phyloP scores from a whole-genome alignment of 208 protist genomes.

The Leishmania amazonensis region DNA sequence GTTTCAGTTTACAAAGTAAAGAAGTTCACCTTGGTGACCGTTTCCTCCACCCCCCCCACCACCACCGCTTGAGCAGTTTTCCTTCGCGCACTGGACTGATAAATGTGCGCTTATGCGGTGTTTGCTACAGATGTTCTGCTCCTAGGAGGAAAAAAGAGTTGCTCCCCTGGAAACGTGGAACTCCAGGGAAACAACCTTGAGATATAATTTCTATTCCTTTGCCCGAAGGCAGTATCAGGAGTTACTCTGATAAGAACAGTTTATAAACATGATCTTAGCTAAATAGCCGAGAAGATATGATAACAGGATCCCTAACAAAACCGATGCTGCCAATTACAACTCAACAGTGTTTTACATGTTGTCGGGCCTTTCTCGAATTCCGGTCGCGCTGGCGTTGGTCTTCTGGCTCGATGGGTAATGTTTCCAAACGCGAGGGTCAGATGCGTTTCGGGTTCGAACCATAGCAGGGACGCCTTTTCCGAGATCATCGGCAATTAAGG shows the following conservation, averaged over 20 bases:
- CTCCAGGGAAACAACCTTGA: constrained; percentile 61
- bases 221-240: constrained; percentile 75
- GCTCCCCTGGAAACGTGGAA: constrained; percentile 62
- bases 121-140: neutral
- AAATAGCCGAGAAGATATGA: constrained; percentile 86
- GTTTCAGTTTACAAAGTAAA: no score
- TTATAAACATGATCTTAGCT: constrained; percentile 93
- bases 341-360: neutral
- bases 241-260: constrained; percentile 92
- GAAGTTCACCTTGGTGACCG: no score
- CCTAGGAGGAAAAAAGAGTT: constrained; percentile 11
- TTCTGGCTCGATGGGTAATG: no score
- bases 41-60: no score
- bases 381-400: neutral
- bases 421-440: no score
- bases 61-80: no score
- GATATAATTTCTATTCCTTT: constrained; percentile 56
- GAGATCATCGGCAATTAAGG: rapidly evolving
- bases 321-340: rapidly evolving
- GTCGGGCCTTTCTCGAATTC: rapidly evolving
- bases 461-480: neutral
- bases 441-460: neutral
- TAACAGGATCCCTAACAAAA: rapidly evolving
- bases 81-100: neutral
- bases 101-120: neutral